Evolutionary conservation across 805 yeast genomes (phyloP).

Genomic region (Pichia paraexigua): DNA sequence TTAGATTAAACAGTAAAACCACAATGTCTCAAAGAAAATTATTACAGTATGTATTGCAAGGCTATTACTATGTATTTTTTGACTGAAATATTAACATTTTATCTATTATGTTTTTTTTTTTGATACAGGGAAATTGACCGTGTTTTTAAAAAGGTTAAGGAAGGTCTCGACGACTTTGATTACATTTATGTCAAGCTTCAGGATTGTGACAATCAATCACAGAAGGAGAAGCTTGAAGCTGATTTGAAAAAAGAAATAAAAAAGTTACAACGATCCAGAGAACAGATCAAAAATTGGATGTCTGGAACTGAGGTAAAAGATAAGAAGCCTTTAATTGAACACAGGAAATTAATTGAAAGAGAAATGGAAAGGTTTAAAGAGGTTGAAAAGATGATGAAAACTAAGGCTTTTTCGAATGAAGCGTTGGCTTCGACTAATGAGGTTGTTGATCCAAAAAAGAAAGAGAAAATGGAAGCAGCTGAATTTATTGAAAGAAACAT

Average conservation of each 20-base stretch:
- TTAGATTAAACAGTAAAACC: background rate
- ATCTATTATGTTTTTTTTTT: background rate
- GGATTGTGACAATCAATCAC: slow-evolving; percentile 73
- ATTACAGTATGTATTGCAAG: slow-evolving; percentile 34
- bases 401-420: slow-evolving; percentile 90
- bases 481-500: slow-evolving; percentile 62
- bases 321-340: slow-evolving; percentile 72
- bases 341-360: slow-evolving; percentile 56
- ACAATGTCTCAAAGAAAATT: slow-evolving; percentile 42
- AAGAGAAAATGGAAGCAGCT: slow-evolving; percentile 65
- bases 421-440: slow-evolving; percentile 59
- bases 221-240: slow-evolving; percentile 86
- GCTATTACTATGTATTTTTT: background rate
- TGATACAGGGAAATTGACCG: slow-evolving; percentile 70
- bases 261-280: slow-evolving; percentile 86
- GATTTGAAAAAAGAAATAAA: slow-evolving; percentile 93
- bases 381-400: slow-evolving; percentile 86
- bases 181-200: slow-evolving; percentile 78
- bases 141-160: slow-evolving; percentile 83
- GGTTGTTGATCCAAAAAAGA: slow-evolving; percentile 68
- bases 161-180: slow-evolving; percentile 83
- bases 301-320: slow-evolving; percentile 88
- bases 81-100: background rate
- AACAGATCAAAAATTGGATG: slow-evolving; percentile 92
- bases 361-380: slow-evolving; percentile 96